Base-by-base conservation (phyloP, 2,329 filamentous ascomycete species). In the Diaporthe nobilis region DNA sequence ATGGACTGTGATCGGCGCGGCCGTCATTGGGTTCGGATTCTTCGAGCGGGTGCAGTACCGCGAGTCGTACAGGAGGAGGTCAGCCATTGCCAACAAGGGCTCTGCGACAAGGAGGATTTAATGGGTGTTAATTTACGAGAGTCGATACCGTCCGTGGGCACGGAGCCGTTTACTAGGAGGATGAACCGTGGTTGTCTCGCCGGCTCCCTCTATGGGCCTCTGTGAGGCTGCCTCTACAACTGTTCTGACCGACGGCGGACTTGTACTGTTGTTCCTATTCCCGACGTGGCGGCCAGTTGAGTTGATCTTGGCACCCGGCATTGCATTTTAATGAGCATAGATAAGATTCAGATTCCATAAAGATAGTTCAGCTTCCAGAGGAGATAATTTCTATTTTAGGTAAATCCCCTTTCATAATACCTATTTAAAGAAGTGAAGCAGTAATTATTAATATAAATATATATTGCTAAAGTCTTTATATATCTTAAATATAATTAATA, bases 41-140 rank as follows among this genome's bases (percentile, higher is more conserved):
- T 88, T 90, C 75, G 89, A 92, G 81, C 88, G 93, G 73, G 91
- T 93, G 75, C 87, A 89, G 81, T 94, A 93, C 84, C 87, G 91
- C 51, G 91, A 93, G 67, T 87, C 90, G 78, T 94, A 92, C 83
- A 85, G 88, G 80, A 85, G 88, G 78, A 85, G 90, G 73, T 83
- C 87, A 63, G 87, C 86, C 22, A 83, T 85, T 70, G 86, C 81
- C 0, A 78, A 79, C 73, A 88, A 87, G 80, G 81, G 80, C 1
- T 60, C 28, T 1, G 47, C 57, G 34, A 39, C 79, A 58, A 77
- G 78, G 42, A 78, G 81, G 76, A 81, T 85, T 78, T 85, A 78
- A 80, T 76, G 7, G 28, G 1, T 47, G 17, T 31, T 65, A 31
- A 73, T 65, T 8, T 8, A 44, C 22, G 17, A 17, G 44, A 25